Evolutionary conservation across 495 filamentous ascomycete species (phyloP).

Genomic region (Niebla homalea): DNA sequence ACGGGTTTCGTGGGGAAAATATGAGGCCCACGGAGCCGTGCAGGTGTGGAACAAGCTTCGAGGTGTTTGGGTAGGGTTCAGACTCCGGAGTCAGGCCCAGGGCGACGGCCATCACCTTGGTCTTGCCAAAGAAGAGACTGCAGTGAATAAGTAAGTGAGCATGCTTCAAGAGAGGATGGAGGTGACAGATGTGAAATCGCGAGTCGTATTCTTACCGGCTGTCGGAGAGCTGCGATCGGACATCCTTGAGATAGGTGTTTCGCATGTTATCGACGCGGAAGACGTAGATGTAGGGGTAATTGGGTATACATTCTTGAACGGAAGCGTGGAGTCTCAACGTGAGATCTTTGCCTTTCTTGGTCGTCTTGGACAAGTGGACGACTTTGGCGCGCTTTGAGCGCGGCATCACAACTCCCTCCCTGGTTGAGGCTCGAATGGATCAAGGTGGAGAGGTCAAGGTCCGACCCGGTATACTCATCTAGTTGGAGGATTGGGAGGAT

Average conservation of each 20-base stretch:
- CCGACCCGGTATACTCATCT: too few species aligned
- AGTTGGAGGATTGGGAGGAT: too few species aligned
- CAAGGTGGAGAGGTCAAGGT: neutral
- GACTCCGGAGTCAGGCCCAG: slow-evolving; percentile 62
- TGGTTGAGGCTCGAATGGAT: neutral
- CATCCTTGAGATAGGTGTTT: slow-evolving; percentile 90
- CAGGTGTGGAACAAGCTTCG: slow-evolving; percentile 56
- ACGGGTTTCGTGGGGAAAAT: slow-evolving; percentile 63
- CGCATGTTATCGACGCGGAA: slow-evolving; percentile 97
- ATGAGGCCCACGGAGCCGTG: slow-evolving; percentile 76
- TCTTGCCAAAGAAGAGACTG: slow-evolving; percentile 92
- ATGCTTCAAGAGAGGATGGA: neutral
- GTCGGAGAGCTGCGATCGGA: slow-evolving; percentile 69
- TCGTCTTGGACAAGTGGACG: slow-evolving; percentile 75
- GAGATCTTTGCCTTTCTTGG: slow-evolving; percentile 84
- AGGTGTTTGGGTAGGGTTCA: slow-evolving; percentile 61
- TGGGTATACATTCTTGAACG: slow-evolving; percentile 70
- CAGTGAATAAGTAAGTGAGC: neutral
- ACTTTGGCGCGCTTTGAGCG: slow-evolving; percentile 87
- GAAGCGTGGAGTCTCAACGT: slow-evolving; percentile 77
- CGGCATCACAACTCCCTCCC: slow-evolving; percentile 53
- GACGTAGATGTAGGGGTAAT: slow-evolving; percentile 83
- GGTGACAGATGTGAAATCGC: neutral
- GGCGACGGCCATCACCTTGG: slow-evolving; percentile 92
- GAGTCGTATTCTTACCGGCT: slow-evolving; percentile 48